Evolutionary conservation across 1,139 yeast genomes (phyloP), one percentile per base, ranked within the genome.

Genomic region (Yamadazyma friedrichii): DNA sequence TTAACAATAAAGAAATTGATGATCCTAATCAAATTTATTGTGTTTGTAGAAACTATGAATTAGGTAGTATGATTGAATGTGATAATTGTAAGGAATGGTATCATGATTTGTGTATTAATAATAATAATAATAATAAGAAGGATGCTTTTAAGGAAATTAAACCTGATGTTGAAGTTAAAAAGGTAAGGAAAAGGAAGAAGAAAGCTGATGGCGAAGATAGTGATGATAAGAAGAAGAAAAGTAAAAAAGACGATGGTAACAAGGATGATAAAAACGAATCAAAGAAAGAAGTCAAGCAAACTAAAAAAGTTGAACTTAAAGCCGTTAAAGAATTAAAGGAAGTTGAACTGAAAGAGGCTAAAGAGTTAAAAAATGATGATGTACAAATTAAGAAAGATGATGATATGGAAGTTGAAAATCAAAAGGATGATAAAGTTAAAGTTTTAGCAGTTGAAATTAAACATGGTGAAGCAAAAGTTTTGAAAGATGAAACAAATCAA

Each of bases 61-160:
- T 71, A 43, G 93, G 89, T 1, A 68, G 76, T 0, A 86, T 88
- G 95, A 77, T 86, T 37, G 88, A 82, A 51, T 88, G 96, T 62
- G 94, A 84, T 47, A 60, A 59, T 24, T 88, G 96, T 59, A 74
- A 78, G 39, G 95, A 87, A 55, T 85, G 94, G 94, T 88, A 80
- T 56, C 95, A 88, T 56, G 76, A 77, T 39, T 68, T 66, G 28
- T 88, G 96, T 61, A 68, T 88, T 32, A 74, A 16, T n/a, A 31
- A 20, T 11, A 5, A 20, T 11, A 5, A 8, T 20, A 8, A 8
- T 8, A 20, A 20, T 6, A 20, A 20, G 24, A 20, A 32, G 20
- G 35, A 20, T 20, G 8, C 8, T 20, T 20, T 20, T 20, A 8
- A 20, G 8, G 24, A 20, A 20, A 20, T 20, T 20, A 20, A 20